Evolutionary conservation across 176 grass and related monocot species (phyloP).

Genomic region (Paspalum notatum): DNA sequence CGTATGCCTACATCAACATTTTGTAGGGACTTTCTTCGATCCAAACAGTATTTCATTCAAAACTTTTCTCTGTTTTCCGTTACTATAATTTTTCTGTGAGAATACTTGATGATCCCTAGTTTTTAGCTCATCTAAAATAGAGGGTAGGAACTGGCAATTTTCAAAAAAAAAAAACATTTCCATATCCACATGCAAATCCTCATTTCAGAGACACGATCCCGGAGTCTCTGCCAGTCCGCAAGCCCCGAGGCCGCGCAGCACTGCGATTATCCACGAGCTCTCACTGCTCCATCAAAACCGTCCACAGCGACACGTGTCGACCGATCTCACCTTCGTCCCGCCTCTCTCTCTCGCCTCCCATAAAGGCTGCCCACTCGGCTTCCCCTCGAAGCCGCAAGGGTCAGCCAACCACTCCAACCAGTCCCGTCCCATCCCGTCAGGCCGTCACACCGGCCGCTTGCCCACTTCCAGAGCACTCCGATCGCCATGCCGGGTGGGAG

Average conservation of each 20-base stretch:
- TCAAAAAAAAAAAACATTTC: background rate
- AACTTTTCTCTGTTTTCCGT: no score
- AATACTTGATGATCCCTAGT: no score
- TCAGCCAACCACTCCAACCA: background rate
- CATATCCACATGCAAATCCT: background rate
- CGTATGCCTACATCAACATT: no score
- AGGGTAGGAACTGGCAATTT: no score
- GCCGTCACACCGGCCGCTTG: background rate
- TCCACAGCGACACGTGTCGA: background rate
- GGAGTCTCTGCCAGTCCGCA: background rate
- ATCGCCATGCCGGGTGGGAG: slow-evolving; percentile 32
- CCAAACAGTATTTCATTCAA: no score
- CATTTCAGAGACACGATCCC: background rate
- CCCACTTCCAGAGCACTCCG: background rate
- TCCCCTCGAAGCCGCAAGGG: no score
- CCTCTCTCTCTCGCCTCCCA: no score
- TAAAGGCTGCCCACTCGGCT: background rate
- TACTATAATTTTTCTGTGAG: no score
- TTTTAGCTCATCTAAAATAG: no score
- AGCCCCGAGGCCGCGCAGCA: background rate
- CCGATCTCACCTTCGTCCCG: background rate
- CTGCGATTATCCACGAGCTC: background rate
- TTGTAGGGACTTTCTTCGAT: no score
- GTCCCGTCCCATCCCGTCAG: background rate
- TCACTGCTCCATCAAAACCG: background rate